phyloP scores from a whole-genome alignment of 164 flowering plant species.

The Vitis riparia region DNA sequence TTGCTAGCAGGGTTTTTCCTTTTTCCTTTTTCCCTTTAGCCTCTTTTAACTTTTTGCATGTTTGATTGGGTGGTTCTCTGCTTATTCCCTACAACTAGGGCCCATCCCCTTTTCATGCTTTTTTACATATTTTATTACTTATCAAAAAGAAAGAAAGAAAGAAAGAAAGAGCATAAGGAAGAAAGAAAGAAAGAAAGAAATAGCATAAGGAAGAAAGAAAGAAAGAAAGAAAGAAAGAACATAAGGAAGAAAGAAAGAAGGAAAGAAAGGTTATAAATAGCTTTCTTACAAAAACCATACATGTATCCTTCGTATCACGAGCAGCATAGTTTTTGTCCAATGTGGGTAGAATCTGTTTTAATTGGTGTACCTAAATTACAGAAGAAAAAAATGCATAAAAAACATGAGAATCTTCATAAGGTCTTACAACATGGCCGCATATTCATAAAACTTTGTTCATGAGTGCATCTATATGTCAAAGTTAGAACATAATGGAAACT shows the following conservation, averaged over 20 bases:
- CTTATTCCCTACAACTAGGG: too few relatives aligned
- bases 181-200: too few relatives aligned
- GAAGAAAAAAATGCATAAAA: constrained; percentile 3
- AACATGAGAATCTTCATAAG: background rate
- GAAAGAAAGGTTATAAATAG: background rate
- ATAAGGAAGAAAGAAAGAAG: background rate
- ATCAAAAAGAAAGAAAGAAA: background rate
- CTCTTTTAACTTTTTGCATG: too few relatives aligned
- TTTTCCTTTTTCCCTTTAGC: too few relatives aligned
- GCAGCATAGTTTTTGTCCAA: constrained; percentile 81
- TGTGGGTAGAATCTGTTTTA: constrained; percentile 48
- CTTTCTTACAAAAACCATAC: constrained; percentile 30
- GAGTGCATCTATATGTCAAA: too few relatives aligned
- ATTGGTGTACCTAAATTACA: constrained; percentile 50
- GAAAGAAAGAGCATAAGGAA: background rate
- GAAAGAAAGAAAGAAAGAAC: background rate
- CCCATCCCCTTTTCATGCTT: too few relatives aligned
- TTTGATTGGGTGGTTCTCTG: too few relatives aligned
- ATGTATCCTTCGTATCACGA: constrained; percentile 59
- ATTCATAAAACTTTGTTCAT: too few relatives aligned
- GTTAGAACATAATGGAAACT: background rate
- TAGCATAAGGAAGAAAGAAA: background rate
- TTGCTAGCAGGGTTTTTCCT: too few relatives aligned
- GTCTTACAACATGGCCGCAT: too few relatives aligned
- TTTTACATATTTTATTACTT: too few relatives aligned